phyloP scores from a whole-genome alignment of 768 basidiomycete genomes.

The Psilocybe sp. region DNA sequence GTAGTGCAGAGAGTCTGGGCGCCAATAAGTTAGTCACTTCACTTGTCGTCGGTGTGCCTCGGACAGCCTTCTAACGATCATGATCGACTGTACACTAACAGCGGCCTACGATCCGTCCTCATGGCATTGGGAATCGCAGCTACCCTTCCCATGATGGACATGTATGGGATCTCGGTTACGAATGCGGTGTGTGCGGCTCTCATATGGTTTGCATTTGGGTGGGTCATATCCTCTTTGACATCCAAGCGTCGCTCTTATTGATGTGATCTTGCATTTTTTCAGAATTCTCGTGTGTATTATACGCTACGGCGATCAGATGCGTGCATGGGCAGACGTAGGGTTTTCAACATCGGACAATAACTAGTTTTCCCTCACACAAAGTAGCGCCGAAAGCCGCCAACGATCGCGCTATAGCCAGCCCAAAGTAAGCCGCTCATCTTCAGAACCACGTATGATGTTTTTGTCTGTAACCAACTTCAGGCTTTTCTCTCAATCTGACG shows the following conservation, averaged over 20 bases:
- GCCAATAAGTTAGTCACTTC: conserved; percentile 37
- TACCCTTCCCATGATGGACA: conserved; percentile 50
- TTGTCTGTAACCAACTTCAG: too few species aligned
- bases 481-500: too few species aligned
- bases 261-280: conserved; percentile 5
- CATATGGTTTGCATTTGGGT: conserved; percentile 51
- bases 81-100: conserved; percentile 12
- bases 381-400: too few species aligned
- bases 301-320: conserved; percentile 50
- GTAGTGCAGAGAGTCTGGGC: conserved; percentile 59
- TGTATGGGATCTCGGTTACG: conserved; percentile 44
- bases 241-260: not conserved
- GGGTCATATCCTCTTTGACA: conserved; percentile 23
- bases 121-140: conserved; percentile 36
- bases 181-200: conserved; percentile 41
- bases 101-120: conserved; percentile 43
- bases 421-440: too few species aligned
- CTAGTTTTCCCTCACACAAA: conserved; percentile 10
- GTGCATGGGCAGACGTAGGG: conserved; percentile 55
- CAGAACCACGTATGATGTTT: too few species aligned
- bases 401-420: too few species aligned
- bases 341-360: conserved; percentile 40
- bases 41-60: not conserved
- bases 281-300: conserved; percentile 54
- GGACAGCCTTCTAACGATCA: not conserved